Conservation (phyloP, 2,329 filamentous ascomycete species). For the Colletotrichum orchidophilum region DNA sequence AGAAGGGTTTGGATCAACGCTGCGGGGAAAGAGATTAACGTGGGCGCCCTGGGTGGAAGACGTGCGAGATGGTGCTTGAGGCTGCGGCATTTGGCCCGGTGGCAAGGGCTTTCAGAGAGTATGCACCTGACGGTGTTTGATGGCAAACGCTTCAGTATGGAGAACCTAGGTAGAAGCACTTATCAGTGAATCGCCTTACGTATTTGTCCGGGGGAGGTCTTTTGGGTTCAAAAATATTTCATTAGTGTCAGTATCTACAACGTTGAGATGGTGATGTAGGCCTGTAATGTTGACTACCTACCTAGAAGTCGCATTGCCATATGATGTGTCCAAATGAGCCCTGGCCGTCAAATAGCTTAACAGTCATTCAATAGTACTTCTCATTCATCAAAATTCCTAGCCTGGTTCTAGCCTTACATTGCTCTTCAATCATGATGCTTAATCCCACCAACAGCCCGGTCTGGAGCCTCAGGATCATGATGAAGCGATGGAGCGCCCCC, state of each 20-base stretch:
- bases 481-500: too few relatives aligned
- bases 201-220: not conserved
- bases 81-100: not conserved
- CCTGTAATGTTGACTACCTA: not conserved
- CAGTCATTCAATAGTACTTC: too few relatives aligned
- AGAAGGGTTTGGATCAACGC: slow-evolving; percentile 14
- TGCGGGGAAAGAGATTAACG: slow-evolving; percentile 2
- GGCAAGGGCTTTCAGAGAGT: slow-evolving; percentile 4
- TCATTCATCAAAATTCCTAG: too few relatives aligned
- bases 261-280: too few relatives aligned
- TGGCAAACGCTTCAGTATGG: not conserved
- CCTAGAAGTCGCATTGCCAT: too few relatives aligned
- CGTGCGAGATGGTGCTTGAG: not conserved
- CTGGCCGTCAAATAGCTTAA: too few relatives aligned
- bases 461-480: too few relatives aligned
- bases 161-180: not conserved
- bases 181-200: not conserved
- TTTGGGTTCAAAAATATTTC: not conserved
- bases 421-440: too few relatives aligned
- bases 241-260: not conserved
- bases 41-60: slow-evolving; percentile 7
- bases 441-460: too few relatives aligned
- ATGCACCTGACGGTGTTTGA: slow-evolving; percentile 7
- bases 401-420: too few relatives aligned
- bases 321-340: not conserved